phyloP scores from a whole-genome alignment of 352 stramenopile genomes.

The Phytopythium kandeliae region DNA sequence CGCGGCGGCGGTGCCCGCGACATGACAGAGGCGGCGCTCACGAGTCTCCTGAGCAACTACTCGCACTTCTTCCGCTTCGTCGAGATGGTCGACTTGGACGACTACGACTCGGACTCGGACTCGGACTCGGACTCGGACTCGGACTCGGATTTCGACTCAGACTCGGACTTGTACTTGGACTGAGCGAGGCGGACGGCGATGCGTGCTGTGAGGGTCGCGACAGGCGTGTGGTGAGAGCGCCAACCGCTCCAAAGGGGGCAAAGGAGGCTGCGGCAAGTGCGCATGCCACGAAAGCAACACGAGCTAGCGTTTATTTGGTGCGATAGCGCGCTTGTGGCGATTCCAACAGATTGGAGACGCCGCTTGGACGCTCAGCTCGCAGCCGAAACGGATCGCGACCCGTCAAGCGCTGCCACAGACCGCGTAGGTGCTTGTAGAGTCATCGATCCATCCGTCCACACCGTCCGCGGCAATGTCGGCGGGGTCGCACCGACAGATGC shows the following conservation, averaged over 20 bases:
- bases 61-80: constrained; percentile 62
- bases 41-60: constrained; percentile 53
- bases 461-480: neutral
- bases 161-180: constrained; percentile 16
- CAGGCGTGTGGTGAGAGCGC: no score
- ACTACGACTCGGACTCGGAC: constrained; percentile 17
- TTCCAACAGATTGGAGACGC: no score
- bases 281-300: neutral
- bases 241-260: neutral
- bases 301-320: neutral
- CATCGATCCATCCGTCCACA: neutral
- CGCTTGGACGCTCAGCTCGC: neutral
- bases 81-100: constrained; percentile 52
- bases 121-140: constrained; percentile 37
- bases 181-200: neutral
- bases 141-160: no score
- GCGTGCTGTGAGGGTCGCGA: neutral
- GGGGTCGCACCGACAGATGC: neutral
- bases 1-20: constrained; percentile 9
- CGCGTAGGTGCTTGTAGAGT: neutral
- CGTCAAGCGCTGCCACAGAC: neutral
- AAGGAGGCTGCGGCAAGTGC: neutral
- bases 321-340: no score
- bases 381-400: neutral
- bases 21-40: constrained; percentile 22